Evolutionary conservation across 805 yeast genomes (phyloP), one percentile per base, ranked within the genome.

Genomic region (Clavispora carvajalis): DNA sequence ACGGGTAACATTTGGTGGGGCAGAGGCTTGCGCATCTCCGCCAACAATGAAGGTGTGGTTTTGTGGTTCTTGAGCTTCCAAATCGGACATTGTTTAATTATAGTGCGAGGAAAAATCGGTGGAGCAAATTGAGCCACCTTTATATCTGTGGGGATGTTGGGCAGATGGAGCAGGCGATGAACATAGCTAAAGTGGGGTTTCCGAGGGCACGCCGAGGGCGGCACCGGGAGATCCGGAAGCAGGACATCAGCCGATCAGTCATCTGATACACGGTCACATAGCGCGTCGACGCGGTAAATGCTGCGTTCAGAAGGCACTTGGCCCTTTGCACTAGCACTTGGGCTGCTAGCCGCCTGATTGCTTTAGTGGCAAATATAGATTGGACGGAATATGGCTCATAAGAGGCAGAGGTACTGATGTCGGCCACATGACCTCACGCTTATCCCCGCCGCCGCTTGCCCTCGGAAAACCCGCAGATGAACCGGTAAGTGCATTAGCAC

Each of bases 61-160:
- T 39, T 54, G 51, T n/a, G 66, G 63, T 28, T 52, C 44, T 53
- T 65, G 69, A 39, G 58, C 57, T 53, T 65, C 70, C 48, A 65
- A 55, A 46, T 65, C 71, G 3, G 65, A 36, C 62, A 56, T 59
- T 16, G 18, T 30, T 3, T 11, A n/a, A 24, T 24, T 34, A n/a
- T 24, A 3, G 25, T 18, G 4, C 13, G 17, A 12, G 21, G 37
- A 11, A 3, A n/a, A 5, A 19, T n/a, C n/a, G 5, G 9, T 2
- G 4, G 34, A 11, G 34, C 23, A 19, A 10, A 31, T n/a, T 4
- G 23, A 16, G 16, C 23, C 21, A 11, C 12, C 15, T 34, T 22
- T 34, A 34, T 24, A 24, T 22, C 12, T 34, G 25, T 22, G 37
- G 34, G 34, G 34, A 18, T 16, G 31, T 16, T 15, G 31, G 31